phyloP scores from a whole-genome alignment of 164 flowering plant species.

The Tetracentron sinense region DNA sequence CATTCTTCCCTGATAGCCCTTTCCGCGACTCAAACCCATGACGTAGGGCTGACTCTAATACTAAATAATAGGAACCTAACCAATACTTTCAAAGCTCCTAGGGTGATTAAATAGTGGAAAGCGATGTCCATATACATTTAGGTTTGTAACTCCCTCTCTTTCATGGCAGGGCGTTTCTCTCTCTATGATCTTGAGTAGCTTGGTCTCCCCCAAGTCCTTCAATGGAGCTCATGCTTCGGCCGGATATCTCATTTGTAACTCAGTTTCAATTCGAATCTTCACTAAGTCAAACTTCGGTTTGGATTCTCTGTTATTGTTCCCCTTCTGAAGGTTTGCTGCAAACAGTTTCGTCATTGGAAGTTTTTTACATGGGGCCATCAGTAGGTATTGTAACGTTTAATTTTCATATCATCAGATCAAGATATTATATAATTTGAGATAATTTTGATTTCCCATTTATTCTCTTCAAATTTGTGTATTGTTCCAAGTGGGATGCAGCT shows the following conservation, averaged over 20 bases:
- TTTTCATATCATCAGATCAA: neutral
- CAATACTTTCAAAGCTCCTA: no score
- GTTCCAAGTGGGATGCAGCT: slow-evolving; percentile 68
- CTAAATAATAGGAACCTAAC: no score
- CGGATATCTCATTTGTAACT: slow-evolving; percentile 56
- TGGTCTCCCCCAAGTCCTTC: slow-evolving; percentile 38
- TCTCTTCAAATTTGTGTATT: slow-evolving; percentile 30
- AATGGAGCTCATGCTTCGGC: slow-evolving; percentile 51
- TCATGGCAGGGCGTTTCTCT: slow-evolving; percentile 55
- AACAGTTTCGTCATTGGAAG: slow-evolving; percentile 61
- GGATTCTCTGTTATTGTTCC: no score
- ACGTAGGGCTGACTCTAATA: no score
- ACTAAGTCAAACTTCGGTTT: no score
- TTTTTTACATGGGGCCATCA: slow-evolving; percentile 74
- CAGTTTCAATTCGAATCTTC: neutral
- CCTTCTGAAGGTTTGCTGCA: slow-evolving; percentile 53
- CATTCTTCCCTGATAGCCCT: no score
- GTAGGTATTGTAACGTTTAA: slow-evolving; percentile 39
- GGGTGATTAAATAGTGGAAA: no score
- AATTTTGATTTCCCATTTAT: neutral
- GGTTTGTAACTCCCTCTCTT: slow-evolving; percentile 19
- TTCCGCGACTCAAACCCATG: no score
- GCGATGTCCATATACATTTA: no score
- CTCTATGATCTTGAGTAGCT: slow-evolving; percentile 30
- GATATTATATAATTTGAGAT: neutral